Percentiles rank a stretch among this genome's conserved stretches.
Evolutionary conservation across 2,329 filamentous ascomycete species (phyloP).

Genomic region (Diaporthe sp.): DNA sequence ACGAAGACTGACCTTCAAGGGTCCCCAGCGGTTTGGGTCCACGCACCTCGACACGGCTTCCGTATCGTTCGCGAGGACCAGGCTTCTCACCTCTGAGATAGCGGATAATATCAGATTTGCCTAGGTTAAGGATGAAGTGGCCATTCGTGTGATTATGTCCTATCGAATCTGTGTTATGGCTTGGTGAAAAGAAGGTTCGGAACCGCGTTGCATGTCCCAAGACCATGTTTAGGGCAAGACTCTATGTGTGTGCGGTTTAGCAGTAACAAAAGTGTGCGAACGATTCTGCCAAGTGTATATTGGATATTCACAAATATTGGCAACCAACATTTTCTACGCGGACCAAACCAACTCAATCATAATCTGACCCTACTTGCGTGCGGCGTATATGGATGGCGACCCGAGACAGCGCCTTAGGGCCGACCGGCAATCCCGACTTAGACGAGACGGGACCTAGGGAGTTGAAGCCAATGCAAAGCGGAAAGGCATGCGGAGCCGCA

Average conservation of each 20-base stretch:
- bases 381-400: background rate
- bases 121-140: background rate
- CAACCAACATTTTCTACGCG: too few relatives aligned
- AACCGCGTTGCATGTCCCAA: background rate
- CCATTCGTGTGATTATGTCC: background rate
- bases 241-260: background rate
- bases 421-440: constrained; percentile 29
- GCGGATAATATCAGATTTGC: background rate
- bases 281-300: background rate
- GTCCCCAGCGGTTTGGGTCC: constrained; percentile 61
- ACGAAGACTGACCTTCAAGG: constrained; percentile 56
- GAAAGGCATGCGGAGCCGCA: constrained; percentile 32
- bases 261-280: background rate
- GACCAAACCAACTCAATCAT: background rate
- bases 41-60: constrained; percentile 74
- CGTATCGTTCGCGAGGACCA: constrained; percentile 54
- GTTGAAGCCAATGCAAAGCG: constrained; percentile 3
- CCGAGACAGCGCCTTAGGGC: background rate
- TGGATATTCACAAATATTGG: background rate
- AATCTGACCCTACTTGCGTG: background rate
- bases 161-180: background rate
- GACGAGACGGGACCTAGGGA: constrained; percentile 25
- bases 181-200: too few relatives aligned
- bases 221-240: background rate
- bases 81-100: constrained; percentile 36